Evolutionary conservation across 1,284 basidiomycete genomes (phyloP).

Genomic region (Sanghuangporus sanghuang): DNA sequence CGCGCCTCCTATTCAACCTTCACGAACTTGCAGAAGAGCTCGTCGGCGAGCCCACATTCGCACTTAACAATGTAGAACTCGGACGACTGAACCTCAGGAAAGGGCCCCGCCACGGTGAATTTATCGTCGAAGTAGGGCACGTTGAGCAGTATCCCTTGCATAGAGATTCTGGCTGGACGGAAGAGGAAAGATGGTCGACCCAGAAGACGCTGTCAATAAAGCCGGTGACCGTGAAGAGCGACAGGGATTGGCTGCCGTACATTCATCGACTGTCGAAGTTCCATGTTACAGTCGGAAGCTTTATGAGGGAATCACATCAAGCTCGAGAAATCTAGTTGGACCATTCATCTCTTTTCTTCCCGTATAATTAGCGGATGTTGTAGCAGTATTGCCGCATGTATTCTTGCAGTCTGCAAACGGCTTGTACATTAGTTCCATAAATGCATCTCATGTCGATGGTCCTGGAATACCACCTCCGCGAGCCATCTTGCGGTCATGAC

Average conservation of each 20-base stretch:
- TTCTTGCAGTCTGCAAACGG: neutral
- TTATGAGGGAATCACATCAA: neutral
- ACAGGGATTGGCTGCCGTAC: neutral
- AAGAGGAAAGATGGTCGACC: neutral
- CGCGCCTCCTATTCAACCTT: conserved; percentile 11
- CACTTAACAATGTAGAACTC: conserved; percentile 14
- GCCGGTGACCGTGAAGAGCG: neutral
- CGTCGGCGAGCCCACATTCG: conserved; percentile 9
- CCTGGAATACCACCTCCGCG: conserved; percentile 25
- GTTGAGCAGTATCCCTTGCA: neutral
- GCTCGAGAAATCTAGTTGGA: neutral
- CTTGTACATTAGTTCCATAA: neutral
- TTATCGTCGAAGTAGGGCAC: conserved; percentile 4
- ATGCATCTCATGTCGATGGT: conserved; percentile 1
- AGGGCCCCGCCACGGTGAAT: conserved; percentile 8
- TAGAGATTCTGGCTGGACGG: neutral
- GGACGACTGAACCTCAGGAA: conserved; percentile 10
- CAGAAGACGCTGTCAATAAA: neutral
- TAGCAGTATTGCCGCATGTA: neutral
- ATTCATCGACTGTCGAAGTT: conserved; percentile 7
- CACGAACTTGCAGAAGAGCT: conserved; percentile 14
- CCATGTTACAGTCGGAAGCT: neutral
- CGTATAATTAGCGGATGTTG: neutral
- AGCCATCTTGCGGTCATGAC: conserved; percentile 75
- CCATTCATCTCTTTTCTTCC: neutral